Percentiles rank a stretch among this genome's conserved stretches.
Evolutionary conservation across 257 asterid species (phyloP).

Genomic region (Solanum etuberosum): DNA sequence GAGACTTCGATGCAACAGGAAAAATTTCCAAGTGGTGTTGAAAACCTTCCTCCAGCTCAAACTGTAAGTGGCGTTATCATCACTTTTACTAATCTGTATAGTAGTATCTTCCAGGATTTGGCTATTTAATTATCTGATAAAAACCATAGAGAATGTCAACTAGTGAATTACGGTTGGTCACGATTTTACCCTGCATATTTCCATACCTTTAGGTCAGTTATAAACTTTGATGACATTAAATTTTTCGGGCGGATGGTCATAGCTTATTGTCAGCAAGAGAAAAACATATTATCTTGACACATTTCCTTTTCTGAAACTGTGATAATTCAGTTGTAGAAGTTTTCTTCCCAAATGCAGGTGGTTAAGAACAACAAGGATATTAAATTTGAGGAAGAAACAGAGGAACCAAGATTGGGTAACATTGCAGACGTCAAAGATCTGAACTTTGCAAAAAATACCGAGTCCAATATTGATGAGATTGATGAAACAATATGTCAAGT

Average conservation of each 20-base stretch:
- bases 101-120: background rate
- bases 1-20: conserved; percentile 21
- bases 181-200: background rate
- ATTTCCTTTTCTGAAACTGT: background rate
- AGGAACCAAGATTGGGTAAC: conserved; percentile 23
- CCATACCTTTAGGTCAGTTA: background rate
- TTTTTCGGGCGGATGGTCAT: background rate
- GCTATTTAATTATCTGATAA: background rate
- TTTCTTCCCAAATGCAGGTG: conserved; percentile 21
- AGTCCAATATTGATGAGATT: conserved; percentile 4
- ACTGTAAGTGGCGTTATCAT: conserved; percentile 23
- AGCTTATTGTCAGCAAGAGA: background rate
- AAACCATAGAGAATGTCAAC: background rate
- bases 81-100: background rate
- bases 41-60: conserved; percentile 30
- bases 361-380: conserved; percentile 26
- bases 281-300: background rate
- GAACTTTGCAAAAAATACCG: conserved; percentile 6
- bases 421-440: conserved; percentile 18
- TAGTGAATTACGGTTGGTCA: background rate
- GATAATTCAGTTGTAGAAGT: background rate
- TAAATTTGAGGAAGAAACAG: conserved; percentile 21
- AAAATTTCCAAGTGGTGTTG: conserved; percentile 37
- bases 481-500: background rate
- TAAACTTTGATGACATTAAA: background rate